phyloP scores from a whole-genome alignment of 345 rosid species.

The Triadica sebifera region DNA sequence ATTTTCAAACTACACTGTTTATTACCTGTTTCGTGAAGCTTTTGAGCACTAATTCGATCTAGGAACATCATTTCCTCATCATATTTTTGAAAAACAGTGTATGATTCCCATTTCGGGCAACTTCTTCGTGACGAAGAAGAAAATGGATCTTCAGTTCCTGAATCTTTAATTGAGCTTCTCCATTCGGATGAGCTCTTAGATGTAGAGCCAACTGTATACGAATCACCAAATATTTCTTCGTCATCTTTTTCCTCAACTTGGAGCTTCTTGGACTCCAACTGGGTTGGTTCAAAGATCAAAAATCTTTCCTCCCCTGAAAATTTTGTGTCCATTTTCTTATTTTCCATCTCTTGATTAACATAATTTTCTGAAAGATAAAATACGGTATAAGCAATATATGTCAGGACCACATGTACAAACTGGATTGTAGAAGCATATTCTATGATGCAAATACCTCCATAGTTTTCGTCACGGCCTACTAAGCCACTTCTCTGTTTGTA shows the following conservation, averaged over 20 bases:
- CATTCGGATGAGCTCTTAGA: conserved; percentile 99
- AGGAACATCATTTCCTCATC: conserved; percentile 98
- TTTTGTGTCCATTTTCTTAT: conserved; percentile 16
- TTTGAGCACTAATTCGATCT: conserved; percentile 73
- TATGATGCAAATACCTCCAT: conserved; percentile 32
- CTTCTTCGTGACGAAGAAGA: conserved; percentile 91
- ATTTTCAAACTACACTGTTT: neutral
- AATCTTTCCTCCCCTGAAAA: conserved; percentile 32
- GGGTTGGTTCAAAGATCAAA: conserved; percentile 26
- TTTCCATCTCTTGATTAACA: conserved; percentile 17
- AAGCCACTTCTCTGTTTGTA: conserved; percentile 33
- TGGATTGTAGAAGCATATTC: neutral
- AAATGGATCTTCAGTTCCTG: conserved; percentile 82
- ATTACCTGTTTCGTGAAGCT: conserved; percentile 89
- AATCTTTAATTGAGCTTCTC: conserved; percentile 88
- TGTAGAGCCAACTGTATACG: conserved; percentile 82
- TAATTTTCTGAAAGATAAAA: conserved; percentile 11
- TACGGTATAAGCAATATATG: conserved; percentile 15
- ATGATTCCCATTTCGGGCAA: conserved; percentile 97
- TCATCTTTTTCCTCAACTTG: conserved; percentile 41
- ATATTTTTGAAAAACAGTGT: conserved; percentile 89
- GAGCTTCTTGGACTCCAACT: conserved; percentile 36
- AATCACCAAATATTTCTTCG: conserved; percentile 65
- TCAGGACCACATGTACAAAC: conserved; percentile 13
- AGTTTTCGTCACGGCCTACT: conserved; percentile 38